A percentile compares a stretch with the other conserved stretches of the same genome.
phyloP scores from a whole-genome alignment of 371 early-diverging fungal species.

The Apophysomyces ossiformis region DNA sequence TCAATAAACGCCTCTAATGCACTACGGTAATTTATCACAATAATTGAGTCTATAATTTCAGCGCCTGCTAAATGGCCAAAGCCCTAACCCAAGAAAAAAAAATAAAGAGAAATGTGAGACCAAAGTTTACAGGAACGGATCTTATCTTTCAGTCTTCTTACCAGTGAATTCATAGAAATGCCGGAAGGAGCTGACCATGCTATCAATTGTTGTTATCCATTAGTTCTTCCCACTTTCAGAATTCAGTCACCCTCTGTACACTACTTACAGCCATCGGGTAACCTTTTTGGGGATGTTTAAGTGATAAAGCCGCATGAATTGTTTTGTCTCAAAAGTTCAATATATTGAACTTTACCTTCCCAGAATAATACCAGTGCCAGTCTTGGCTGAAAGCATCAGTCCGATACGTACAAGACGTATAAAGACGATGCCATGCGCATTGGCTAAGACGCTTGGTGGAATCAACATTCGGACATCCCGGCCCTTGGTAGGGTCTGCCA shows the following conservation, averaged over 20 bases:
- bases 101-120: background rate
- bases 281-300: slow-evolving; percentile 10
- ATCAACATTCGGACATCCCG: slow-evolving; percentile 38
- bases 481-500: slow-evolving; percentile 23
- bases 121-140: background rate
- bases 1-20: slow-evolving; percentile 49
- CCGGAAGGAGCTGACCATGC: slow-evolving; percentile 55
- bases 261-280: slow-evolving; percentile 47
- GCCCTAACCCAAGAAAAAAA: slow-evolving; percentile 37
- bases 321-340: background rate
- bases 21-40: slow-evolving; percentile 49
- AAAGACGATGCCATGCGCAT: slow-evolving; percentile 47
- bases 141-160: slow-evolving; percentile 17
- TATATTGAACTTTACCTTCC: slow-evolving; percentile 31
- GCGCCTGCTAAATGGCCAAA: slow-evolving; percentile 42
- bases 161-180: slow-evolving; percentile 40
- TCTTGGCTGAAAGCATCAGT: slow-evolving; percentile 38
- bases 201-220: slow-evolving; percentile 14
- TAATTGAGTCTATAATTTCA: slow-evolving; percentile 43
- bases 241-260: background rate
- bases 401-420: slow-evolving; percentile 40
- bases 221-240: background rate
- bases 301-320: background rate
- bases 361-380: slow-evolving; percentile 47
- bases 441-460: slow-evolving; percentile 31